Evolutionary conservation across 495 filamentous ascomycete genomes (phyloP).

Genomic region (Thermothielavioides terrestris): DNA sequence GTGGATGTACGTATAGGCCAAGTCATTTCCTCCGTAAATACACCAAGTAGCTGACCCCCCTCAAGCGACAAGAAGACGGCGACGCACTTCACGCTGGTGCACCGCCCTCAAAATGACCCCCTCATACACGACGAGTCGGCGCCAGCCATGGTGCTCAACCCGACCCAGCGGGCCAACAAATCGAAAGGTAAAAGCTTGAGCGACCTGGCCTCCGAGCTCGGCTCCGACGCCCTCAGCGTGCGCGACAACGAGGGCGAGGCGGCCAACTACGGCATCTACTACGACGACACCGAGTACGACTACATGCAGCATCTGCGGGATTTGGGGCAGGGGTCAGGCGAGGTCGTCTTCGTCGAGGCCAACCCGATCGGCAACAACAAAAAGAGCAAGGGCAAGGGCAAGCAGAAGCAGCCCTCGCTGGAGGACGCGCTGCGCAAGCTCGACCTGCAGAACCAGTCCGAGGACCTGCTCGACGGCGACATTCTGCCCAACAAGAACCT

Average conservation of each 20-base stretch:
- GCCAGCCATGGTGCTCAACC: slow-evolving; percentile 71
- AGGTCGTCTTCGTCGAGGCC: slow-evolving; percentile 72
- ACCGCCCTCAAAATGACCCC: slow-evolving; percentile 95
- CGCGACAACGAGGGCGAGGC: slow-evolving; percentile 93
- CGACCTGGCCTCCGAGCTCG: slow-evolving; percentile 74
- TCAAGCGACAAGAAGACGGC: slow-evolving; percentile 87
- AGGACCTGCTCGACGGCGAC: slow-evolving; percentile 56
- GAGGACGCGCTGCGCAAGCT: slow-evolving; percentile 72
- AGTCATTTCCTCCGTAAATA: neutral
- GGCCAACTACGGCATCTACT: slow-evolving; percentile 85
- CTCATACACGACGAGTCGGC: slow-evolving; percentile 79
- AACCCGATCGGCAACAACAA: slow-evolving; percentile 46
- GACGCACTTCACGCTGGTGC: slow-evolving; percentile 83
- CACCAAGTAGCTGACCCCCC: slow-evolving; percentile 13
- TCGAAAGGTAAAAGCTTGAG: slow-evolving; percentile 47
- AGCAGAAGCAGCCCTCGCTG: slow-evolving; percentile 55
- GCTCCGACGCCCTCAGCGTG: slow-evolving; percentile 46
- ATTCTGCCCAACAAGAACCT: slow-evolving; percentile 63
- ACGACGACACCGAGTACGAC: slow-evolving; percentile 82
- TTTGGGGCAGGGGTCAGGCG: slow-evolving; percentile 48
- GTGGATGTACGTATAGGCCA: slow-evolving; percentile 70
- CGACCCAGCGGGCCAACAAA: slow-evolving; percentile 33
- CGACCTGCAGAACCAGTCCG: slow-evolving; percentile 49
- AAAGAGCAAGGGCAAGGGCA: slow-evolving; percentile 54
- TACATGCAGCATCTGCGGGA: slow-evolving; percentile 99